These are phyloP conservation scores for Primulina tabacum DNA, from an alignment of 257 asterid genomes.

Conservation along the genomic window DNA sequence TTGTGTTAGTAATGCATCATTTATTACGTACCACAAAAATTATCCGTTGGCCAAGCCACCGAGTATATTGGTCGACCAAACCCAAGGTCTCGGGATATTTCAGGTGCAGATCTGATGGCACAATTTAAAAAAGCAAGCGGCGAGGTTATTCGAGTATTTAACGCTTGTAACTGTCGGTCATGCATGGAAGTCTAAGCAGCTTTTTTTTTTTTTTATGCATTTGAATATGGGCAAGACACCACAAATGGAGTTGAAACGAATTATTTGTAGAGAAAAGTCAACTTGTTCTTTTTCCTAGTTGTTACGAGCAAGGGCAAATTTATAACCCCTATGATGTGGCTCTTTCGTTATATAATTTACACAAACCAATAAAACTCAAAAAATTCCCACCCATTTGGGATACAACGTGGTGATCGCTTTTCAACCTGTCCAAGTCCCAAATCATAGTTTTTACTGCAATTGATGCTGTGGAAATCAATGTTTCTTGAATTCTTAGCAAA, in stretches of 20 bases:
- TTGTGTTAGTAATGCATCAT: neutral
- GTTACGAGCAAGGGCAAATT: neutral
- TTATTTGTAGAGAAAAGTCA: neutral
- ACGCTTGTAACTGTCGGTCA: no score
- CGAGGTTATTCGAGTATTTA: no score
- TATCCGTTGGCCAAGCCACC: neutral
- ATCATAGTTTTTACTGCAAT: neutral
- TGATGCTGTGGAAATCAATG: neutral
- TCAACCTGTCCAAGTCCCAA: neutral
- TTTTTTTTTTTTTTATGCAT: no score
- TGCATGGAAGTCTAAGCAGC: no score
- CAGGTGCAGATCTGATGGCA: no score
- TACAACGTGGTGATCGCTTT: no score
- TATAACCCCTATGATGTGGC: neutral
- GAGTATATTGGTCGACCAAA: neutral
- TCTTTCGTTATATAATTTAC: neutral
- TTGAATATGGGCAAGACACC: neutral
- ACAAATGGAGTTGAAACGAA: neutral
- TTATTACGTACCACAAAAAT: neutral
- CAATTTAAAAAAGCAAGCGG: no score
- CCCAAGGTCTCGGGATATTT: no score
- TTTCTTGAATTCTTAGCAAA: no score
- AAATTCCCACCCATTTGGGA: neutral
- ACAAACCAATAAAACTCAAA: neutral
- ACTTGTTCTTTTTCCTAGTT: neutral